Evolutionary conservation across 2,329 filamentous ascomycete genomes (phyloP).

Genomic region (Trichothecium sympodiale): DNA sequence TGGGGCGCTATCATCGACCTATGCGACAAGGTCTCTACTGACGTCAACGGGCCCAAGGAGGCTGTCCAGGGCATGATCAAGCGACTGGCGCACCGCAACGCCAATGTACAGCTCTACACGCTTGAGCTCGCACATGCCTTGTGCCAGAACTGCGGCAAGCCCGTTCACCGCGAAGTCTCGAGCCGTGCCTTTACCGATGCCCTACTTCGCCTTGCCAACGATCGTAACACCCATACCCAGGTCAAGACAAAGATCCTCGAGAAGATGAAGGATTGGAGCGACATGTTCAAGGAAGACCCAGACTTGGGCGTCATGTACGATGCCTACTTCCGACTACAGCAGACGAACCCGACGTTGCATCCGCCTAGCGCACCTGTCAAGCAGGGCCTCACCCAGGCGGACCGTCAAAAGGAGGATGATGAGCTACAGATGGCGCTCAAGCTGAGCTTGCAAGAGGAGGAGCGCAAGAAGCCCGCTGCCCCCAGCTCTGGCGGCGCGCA

Average conservation of each 20-base stretch:
- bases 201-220: constrained; percentile 77
- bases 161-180: constrained; percentile 80
- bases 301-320: constrained; percentile 97
- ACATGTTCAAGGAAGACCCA: constrained; percentile 82
- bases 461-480: constrained; percentile 40
- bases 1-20: constrained; percentile 56
- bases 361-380: constrained; percentile 90
- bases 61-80: constrained; percentile 86
- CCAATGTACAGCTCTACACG: constrained; percentile 92
- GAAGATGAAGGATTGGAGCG: constrained; percentile 90
- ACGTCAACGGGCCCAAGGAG: constrained; percentile 60
- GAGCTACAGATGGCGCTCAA: constrained; percentile 94
- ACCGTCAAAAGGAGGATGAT: constrained; percentile 92
- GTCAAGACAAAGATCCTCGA: constrained; percentile 97
- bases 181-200: constrained; percentile 92
- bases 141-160: constrained; percentile 80
- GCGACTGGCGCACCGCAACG: constrained; percentile 82
- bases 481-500: constrained; percentile 16
- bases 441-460: constrained; percentile 84
- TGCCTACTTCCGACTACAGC: constrained; percentile 79
- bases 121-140: constrained; percentile 88
- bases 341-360: constrained; percentile 75
- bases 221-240: constrained; percentile 90
- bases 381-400: constrained; percentile 76
- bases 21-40: constrained; percentile 46